Percentiles rank a stretch among this genome's conserved stretches.
These are phyloP conservation scores for Fragaria vesca DNA, from an alignment of 306 rosid species.

Conservation along the genomic window DNA sequence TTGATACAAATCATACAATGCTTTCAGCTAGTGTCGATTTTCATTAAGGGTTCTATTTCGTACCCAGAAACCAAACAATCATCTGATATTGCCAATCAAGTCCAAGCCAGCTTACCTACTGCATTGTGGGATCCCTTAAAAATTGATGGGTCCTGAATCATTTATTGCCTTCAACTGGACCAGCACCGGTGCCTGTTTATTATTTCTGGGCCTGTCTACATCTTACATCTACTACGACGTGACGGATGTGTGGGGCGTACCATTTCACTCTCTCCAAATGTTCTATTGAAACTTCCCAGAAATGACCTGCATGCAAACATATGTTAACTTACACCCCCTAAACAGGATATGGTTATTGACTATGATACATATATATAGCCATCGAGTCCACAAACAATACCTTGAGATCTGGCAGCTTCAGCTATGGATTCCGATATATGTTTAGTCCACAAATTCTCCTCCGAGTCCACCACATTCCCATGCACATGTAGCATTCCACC, in stretches of 20 bases:
- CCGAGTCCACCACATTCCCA: constrained; percentile 74
- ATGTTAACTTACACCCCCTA: background rate
- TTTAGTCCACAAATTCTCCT: constrained; percentile 61
- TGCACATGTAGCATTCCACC: constrained; percentile 87
- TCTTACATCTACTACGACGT: constrained; percentile 76
- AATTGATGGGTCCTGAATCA: background rate
- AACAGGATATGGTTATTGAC: background rate
- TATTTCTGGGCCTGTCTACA: constrained; percentile 49
- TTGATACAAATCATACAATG: background rate
- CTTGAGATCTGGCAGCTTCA: constrained; percentile 77
- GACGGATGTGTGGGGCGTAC: constrained; percentile 95
- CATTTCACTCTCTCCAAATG: constrained; percentile 90
- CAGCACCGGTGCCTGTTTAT: background rate
- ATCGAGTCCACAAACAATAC: constrained; percentile 26
- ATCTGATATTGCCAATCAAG: background rate
- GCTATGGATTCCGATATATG: constrained; percentile 53
- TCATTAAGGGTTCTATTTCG: background rate
- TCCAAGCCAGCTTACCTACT: background rate
- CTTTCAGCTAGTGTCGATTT: background rate
- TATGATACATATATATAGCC: background rate
- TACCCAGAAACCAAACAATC: background rate
- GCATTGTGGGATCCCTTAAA: background rate
- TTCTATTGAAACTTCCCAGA: constrained; percentile 73
- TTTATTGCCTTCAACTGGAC: constrained; percentile 10
- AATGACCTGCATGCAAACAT: constrained; percentile 46